Base-by-base conservation (phyloP, 768 basidiomycete species). In the Candolleomyces aberdarensis region DNA sequence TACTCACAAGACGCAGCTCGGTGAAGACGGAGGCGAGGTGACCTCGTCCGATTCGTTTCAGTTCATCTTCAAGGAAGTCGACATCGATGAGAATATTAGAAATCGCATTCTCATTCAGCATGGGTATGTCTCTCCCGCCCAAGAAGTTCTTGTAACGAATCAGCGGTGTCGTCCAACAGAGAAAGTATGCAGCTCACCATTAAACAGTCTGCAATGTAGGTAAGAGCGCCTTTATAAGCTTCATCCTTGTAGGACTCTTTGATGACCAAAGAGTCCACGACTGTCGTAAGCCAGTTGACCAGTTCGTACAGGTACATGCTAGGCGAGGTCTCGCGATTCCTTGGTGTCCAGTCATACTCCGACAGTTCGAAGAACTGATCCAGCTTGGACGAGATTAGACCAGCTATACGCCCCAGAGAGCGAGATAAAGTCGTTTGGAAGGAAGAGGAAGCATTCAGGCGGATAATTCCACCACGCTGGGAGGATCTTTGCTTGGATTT, bases 251-350 rank as follows among this genome's bases (percentile, higher is more conserved):
- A 89, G 10, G 77, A 74, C 59, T 95, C 91, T 59, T 91, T 88
- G 75, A 98, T 86, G 62, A 82, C 84, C 65, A 89, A 86, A 61
- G 86, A 93, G 72, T 98, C 97, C 52, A 99, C 94, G 58, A 97
- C 92, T 1, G 96, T 97, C 43, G 90, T 96, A 56, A 98, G 81
- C 91, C 96, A 99, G 71, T 94, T 95, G 71, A 96, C 85, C 67
- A 98, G 84, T 72, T 98, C 96, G 71, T 94, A 90, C 3, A 98
- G 81, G 74, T 98, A 98, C 83, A 90, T 89, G 83, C 93, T 96
- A 48, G 96, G 94, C 40, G 85, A 85, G 60, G 83, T 80, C 70
- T 92, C 89, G 39, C 85, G 84, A 11, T 77, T 71, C 39, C 79
- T 76, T 9, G 94, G 91, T 40, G 88, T 90, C 95, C 95, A 98